Evolutionary conservation across 371 early-diverging fungal species (phyloP).

Genomic region (Parasitella parasitica): DNA sequence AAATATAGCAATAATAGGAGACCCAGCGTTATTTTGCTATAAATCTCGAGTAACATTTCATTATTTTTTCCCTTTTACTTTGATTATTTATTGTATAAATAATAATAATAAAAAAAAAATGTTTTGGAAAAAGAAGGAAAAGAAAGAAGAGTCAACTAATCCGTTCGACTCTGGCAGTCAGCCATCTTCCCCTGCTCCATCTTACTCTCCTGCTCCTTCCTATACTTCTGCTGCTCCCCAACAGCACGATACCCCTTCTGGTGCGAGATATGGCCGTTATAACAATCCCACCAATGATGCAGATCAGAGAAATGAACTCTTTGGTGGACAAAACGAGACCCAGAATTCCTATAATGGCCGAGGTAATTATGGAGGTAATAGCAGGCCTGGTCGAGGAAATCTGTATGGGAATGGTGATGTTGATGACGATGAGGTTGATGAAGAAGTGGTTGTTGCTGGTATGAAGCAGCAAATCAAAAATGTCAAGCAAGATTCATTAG

Average conservation of each 20-base stretch:
- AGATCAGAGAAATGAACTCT: constrained; percentile 19
- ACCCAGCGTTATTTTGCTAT: neutral
- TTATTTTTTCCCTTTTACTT: neutral
- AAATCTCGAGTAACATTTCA: neutral
- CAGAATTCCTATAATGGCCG: neutral
- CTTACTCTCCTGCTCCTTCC: constrained; percentile 23
- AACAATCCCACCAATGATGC: constrained; percentile 7
- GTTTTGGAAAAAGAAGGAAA: constrained; percentile 36
- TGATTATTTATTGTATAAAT: too few relatives aligned
- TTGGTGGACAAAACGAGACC: constrained; percentile 2
- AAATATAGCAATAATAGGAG: neutral
- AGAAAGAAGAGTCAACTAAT: constrained; percentile 22
- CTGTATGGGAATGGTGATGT: neutral
- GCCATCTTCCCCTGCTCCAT: constrained; percentile 23
- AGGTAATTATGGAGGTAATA: neutral
- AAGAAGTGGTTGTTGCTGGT: constrained; percentile 60
- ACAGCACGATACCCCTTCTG: neutral
- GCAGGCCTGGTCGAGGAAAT: too few relatives aligned
- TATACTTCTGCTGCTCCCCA: constrained; percentile 1
- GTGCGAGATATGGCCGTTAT: neutral
- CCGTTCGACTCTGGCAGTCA: constrained; percentile 23
- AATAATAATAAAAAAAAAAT: constrained; percentile 3
- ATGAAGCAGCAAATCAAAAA: constrained; percentile 67
- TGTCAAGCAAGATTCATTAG: constrained; percentile 71
- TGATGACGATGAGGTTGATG: constrained; percentile 31